phyloP scores from a whole-genome alignment of 2,329 filamentous ascomycete genomes.

The Beauveria caledonica region DNA sequence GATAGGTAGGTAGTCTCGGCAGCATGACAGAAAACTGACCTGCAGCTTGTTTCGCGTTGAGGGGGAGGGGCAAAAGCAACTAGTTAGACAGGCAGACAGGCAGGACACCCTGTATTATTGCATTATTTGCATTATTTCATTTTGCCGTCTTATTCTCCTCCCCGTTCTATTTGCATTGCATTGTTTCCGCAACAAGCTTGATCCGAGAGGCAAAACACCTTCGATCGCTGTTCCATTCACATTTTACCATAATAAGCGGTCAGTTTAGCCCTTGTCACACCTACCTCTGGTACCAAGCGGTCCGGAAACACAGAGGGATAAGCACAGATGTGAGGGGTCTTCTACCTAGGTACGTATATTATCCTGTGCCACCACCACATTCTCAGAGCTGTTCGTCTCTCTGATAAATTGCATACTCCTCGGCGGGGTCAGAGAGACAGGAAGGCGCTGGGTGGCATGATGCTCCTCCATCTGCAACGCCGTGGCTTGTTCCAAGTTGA shows the following conservation, averaged over 20 bases:
- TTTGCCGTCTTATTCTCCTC: neutral
- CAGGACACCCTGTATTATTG: neutral
- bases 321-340: too few relatives aligned
- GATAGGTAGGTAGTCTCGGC: neutral
- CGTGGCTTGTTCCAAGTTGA: constrained; percentile 11
- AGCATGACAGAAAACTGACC: neutral
- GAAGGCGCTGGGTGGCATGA: neutral
- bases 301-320: too few relatives aligned
- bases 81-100: neutral
- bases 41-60: constrained; percentile 4
- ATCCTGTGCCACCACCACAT: neutral
- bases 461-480: neutral
- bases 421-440: neutral
- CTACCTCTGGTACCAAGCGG: too few relatives aligned
- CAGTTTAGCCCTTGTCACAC: neutral
- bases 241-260: neutral
- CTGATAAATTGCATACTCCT: neutral
- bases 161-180: neutral
- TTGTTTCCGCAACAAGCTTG: neutral
- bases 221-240: too few relatives aligned
- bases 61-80: neutral
- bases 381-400: neutral
- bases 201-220: neutral
- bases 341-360: neutral
- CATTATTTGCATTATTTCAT: neutral